Base-by-base conservation (phyloP, 305 asterid species). In the Rubia tinctorum region DNA sequence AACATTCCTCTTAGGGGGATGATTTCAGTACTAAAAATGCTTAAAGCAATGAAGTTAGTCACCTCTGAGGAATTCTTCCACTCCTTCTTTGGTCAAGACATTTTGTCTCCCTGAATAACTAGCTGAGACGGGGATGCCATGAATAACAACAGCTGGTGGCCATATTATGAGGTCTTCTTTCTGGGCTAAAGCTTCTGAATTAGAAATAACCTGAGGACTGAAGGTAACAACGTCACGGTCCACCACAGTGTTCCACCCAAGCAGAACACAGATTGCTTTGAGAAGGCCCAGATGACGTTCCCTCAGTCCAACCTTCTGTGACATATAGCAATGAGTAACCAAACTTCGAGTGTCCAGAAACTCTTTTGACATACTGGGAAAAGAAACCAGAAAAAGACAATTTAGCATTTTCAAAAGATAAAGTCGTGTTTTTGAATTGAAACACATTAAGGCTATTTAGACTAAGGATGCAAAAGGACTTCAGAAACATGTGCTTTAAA, bases 201-300 rank as follows among this genome's bases (percentile, higher is more conserved):
- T 66, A 61, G 82, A 76, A 82, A 82, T 53, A 42, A 72, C 68
- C 75, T 71, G 73, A 9, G 82, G 82, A 47, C 17, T 3, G 73
- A 75, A 72, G 42, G 73, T 47, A 63, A 64, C 73, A 23, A 74
- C 75, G 8, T 73, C 80, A 15, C 77, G 69, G n/a, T 79, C 72
- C 53, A 60, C 82, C 71, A 42, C 76, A 69, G 63, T 75, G 68
- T 69, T 73, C 84, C 86, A 82, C 22, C 80, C 86, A 75, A 82
- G 79, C 45, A 82, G 76, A 68, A 77, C 80, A 80, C 86, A 82
- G 68, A 82, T 77, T 77, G 86, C 84, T 71, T 69, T 80, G 84
- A 68, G 79, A 72, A 82, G 86, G 61, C 86, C 86, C 77, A 80
- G 77, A 71, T 82, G 86, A n/a, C 45, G 78, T 63, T 78, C 83